Base-by-base conservation (phyloP, 176 grass and related monocot species). In the Urochloa ruziziensis region DNA sequence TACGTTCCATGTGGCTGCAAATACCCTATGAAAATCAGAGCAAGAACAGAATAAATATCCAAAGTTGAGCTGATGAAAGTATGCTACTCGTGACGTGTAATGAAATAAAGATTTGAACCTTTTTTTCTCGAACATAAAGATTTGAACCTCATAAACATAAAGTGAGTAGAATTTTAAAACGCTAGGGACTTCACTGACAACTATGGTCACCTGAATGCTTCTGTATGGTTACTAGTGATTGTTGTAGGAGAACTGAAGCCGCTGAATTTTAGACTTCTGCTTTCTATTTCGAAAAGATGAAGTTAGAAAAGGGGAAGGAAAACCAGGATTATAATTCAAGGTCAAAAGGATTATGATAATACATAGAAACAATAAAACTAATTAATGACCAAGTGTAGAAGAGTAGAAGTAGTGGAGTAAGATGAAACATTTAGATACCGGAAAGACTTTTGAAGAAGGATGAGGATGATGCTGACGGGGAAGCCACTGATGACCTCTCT, bases 1-100 rank as follows among this genome's bases (percentile, higher is more conserved):
- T 1, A 92, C 91, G 8, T 92, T 92, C 91, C 91, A 92, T 65
- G 91, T 92, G 9, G 86, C 83, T 33, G 87, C 84, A 80, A 89
- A 89, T 48, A 92, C 65, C 91, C 91, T 92, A 32, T 18, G 34
- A 49, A 13, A 77, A 11, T 10, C 64, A 79, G 29, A 44, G 39
- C 15, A 73, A 23, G 2, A 5, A 73, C 36, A 17, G 18, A 64
- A 34, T n/a, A 47, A 56, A 7, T 21, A 75, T 76, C 43, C 10
- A 1, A 75, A 43, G 52, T 28, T 75, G 29, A 61, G 39, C 12
- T 33, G 10, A 19, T 10, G 1, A 76, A 58, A 69, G 24, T 35
- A 46, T 6, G 10, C 58, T 70, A 46, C 46, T 28, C 73, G 56
- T 62, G 32, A 37, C 4, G 36, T 69, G 29, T 0, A 61, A 35